Base-by-base conservation (phyloP, 129 eudicot species). In the Artemisia argyi region DNA sequence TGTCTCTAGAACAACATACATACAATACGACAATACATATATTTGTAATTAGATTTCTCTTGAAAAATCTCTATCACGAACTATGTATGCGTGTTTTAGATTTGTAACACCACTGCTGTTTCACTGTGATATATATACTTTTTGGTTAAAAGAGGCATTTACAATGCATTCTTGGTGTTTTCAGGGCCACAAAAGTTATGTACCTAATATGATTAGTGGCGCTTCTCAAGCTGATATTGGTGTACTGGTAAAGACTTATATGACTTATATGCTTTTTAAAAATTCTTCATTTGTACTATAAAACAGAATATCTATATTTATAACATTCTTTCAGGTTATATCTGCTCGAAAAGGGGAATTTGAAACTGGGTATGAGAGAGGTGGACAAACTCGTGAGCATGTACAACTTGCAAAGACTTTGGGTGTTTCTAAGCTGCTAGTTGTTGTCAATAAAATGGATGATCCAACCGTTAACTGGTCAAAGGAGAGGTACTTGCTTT, bases 331-430 rank as follows among this genome's bases (percentile, higher is more conserved):
- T 65, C 64, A 93, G 98, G 98, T 93, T 10, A 89, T 93, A 75
- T 93, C 98, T 82, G 98, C 98, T 77, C 92, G 98, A 11, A 93
- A 90, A 78, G 98, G 98, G 42, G 98, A 93, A 83, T 93, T 93
- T 84, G 98, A 93, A 84, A 93, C 98, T 70, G 98, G 98, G 50
- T 93, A 83, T 77, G 98, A 93, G 78, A 90, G 83, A 84, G 98
- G 98, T 80, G 98, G 98, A 54, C 98, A 93, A 82, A 93, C 98
- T n/a, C 92, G 98, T 52, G 98, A 93, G 61, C 98, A 93, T 90
- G 98, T 93, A 67, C 92, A 85, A 56, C 98, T 93, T 56, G 98
- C 98, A 71, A 93, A 93, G 82, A 93, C 98, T 46, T 76, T 93
- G 77, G 98, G 98, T 73, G 98, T 93, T 61, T 78, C 96, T 49